Evolutionary conservation across 768 basidiomycete genomes (phyloP).

Genomic region (Suillus occidentalis): DNA sequence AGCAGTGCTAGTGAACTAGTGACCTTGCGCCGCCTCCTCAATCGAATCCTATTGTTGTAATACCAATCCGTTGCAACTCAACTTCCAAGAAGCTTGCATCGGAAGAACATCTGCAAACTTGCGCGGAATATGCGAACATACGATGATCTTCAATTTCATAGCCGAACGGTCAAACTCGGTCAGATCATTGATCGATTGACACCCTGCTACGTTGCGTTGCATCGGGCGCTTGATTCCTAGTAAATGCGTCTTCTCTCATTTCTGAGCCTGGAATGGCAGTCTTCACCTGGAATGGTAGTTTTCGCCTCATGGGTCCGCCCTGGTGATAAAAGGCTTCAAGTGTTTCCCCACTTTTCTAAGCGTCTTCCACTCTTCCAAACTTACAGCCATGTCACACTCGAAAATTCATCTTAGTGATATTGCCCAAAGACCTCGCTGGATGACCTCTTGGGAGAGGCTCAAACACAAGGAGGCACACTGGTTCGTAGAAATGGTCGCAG

Average conservation of each 20-base stretch:
- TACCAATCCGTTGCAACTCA: background rate
- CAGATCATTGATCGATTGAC: background rate
- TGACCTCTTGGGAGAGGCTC: slow-evolving; percentile 51
- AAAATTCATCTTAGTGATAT: slow-evolving; percentile 45
- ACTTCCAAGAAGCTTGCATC: background rate
- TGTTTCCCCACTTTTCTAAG: background rate
- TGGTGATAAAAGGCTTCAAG: background rate
- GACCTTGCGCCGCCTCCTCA: background rate
- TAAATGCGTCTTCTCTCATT: background rate
- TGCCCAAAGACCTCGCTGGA: slow-evolving; percentile 35
- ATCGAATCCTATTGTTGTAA: background rate
- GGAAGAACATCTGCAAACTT: too few species aligned
- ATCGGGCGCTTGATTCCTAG: background rate
- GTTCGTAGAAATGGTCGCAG: slow-evolving; percentile 60
- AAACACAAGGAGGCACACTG: slow-evolving; percentile 50
- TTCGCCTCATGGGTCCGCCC: background rate
- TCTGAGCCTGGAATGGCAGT: background rate
- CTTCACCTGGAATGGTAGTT: background rate
- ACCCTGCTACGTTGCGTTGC: background rate
- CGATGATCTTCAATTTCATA: background rate
- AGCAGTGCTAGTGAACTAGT: too few species aligned
- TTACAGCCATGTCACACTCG: slow-evolving; percentile 22
- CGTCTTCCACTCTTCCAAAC: background rate
- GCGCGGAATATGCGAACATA: too few species aligned
- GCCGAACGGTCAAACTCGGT: background rate